Percentiles rank a stretch among this genome's conserved stretches.
These are phyloP conservation scores for Colletotrichum navitas DNA, from an alignment of 2,329 filamentous ascomycete species.

Conservation along the genomic window DNA sequence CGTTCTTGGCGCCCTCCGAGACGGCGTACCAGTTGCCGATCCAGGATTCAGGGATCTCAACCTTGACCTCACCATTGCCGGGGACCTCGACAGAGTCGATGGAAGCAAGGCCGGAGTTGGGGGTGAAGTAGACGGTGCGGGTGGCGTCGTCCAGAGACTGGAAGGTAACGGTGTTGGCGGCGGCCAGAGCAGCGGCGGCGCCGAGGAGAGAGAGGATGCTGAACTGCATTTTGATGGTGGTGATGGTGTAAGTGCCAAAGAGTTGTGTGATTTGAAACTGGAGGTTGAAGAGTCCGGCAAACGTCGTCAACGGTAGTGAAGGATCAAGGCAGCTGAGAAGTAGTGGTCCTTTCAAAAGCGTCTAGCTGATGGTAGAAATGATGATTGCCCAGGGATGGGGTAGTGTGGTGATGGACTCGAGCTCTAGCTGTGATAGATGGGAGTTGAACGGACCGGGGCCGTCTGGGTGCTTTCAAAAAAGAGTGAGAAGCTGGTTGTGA, in stretches of 20 bases:
- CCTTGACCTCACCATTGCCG: conserved; percentile 54
- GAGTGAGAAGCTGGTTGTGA: conserved; percentile 41
- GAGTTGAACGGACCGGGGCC: conserved; percentile 32
- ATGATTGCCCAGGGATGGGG: conserved; percentile 25
- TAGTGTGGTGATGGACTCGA: conserved; percentile 34
- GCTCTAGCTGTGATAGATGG: conserved; percentile 19
- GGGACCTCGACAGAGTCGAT: conserved; percentile 57
- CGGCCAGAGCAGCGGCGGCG: conserved; percentile 57
- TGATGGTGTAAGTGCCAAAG: conserved; percentile 35
- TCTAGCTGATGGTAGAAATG: conserved; percentile 30
- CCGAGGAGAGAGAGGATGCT: conserved; percentile 58
- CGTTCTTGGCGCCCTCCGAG: conserved; percentile 56
- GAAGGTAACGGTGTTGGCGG: conserved; percentile 67
- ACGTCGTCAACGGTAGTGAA: conserved; percentile 35
- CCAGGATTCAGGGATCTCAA: conserved; percentile 59
- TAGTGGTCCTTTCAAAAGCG: conserved; percentile 22
- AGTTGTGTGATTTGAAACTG: conserved; percentile 23
- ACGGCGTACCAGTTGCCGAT: conserved; percentile 66
- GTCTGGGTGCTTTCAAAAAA: conserved; percentile 38
- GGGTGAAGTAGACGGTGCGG: conserved; percentile 65
- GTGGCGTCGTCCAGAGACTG: conserved; percentile 66
- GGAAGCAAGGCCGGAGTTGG: conserved; percentile 53
- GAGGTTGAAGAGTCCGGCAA: conserved; percentile 31
- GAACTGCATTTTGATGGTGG: conserved; percentile 66
- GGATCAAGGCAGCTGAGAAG: conserved; percentile 16